These are phyloP conservation scores for Zasmidium cellare DNA, from an alignment of 2,329 filamentous ascomycete genomes.

Conservation along the genomic window DNA sequence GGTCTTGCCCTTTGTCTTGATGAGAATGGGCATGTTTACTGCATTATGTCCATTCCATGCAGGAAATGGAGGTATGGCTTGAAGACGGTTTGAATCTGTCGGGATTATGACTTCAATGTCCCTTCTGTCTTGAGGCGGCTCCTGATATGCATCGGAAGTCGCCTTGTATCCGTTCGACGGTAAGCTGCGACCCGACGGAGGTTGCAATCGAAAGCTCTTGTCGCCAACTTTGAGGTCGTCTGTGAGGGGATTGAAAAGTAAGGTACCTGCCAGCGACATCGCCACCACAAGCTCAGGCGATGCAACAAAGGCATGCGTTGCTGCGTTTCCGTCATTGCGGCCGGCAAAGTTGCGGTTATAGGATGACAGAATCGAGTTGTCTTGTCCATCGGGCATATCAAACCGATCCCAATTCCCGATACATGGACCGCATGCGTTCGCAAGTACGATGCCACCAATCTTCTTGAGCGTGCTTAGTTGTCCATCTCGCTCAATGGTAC, in stretches of 20 bases:
- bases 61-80: constrained; percentile 82
- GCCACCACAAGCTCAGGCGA: constrained; percentile 89
- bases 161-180: constrained; percentile 49
- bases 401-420: constrained; percentile 56
- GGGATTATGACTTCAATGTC: constrained; percentile 77
- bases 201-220: constrained; percentile 87
- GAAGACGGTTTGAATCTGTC: constrained; percentile 88
- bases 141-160: not conserved
- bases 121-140: constrained; percentile 60
- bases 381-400: constrained; percentile 69
- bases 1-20: constrained; percentile 86
- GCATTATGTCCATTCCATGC: constrained; percentile 85
- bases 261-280: constrained; percentile 76
- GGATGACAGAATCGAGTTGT: constrained; percentile 96
- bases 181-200: constrained; percentile 78
- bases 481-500: constrained; percentile 79
- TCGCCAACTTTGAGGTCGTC: constrained; percentile 92
- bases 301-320: constrained; percentile 89
- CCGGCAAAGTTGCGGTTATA: constrained; percentile 99
- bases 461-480: constrained; percentile 87
- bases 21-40: constrained; percentile 80
- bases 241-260: constrained; percentile 92
- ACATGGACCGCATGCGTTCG: constrained; percentile 89
- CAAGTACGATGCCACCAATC: constrained; percentile 90
- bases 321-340: constrained; percentile 93